Conservation (phyloP, 805 yeast genomes). For the Candida ipomoeae region DNA sequence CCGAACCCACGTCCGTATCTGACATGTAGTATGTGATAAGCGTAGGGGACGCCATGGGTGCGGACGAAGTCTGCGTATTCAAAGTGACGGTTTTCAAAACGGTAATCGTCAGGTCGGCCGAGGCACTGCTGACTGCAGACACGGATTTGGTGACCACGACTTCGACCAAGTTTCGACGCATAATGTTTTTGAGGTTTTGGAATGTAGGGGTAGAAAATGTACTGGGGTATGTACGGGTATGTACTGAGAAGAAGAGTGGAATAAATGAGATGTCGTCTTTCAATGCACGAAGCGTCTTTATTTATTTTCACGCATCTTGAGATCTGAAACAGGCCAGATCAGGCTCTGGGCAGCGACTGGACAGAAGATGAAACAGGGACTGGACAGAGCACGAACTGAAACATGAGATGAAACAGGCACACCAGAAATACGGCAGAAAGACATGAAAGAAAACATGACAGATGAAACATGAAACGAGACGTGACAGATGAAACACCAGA, state of each 20-base stretch:
- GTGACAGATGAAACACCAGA: background rate
- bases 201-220: background rate
- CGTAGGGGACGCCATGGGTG: background rate
- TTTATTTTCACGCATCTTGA: background rate
- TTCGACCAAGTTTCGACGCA: conserved; percentile 1
- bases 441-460: background rate
- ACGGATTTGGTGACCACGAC: conserved; percentile 3
- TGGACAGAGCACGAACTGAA: background rate
- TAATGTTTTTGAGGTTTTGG: background rate
- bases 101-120: conserved; percentile 1
- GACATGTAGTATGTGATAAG: background rate
- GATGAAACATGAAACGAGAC: background rate
- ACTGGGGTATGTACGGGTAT: background rate
- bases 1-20: background rate
- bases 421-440: background rate
- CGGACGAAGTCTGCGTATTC: background rate
- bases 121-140: background rate
- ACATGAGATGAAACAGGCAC: background rate
- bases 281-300: conserved; percentile 1
- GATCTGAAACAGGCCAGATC: background rate
- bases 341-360: background rate
- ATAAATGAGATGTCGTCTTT: background rate
- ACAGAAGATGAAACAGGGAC: background rate
- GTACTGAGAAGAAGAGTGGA: background rate
- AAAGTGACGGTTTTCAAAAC: background rate